A percentile compares a stretch with the other conserved stretches of the same genome.
Conservation (phyloP, 495 filamentous ascomycete species). For the Xeromyces bisporus region DNA sequence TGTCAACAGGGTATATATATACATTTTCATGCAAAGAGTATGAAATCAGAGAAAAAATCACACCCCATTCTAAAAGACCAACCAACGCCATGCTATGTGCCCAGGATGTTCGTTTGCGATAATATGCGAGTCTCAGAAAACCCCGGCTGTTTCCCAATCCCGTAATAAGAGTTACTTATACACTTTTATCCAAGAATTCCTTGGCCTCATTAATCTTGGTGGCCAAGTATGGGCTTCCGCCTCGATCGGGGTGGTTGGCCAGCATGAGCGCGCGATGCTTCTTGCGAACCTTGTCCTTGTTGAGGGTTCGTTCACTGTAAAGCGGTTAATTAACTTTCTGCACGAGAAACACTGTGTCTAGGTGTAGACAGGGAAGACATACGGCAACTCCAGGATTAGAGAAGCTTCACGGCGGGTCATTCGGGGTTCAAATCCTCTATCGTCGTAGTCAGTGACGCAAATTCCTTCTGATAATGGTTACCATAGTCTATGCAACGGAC, state of each 20-base stretch:
- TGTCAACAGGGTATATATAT: constrained; percentile 21
- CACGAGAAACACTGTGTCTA: no score
- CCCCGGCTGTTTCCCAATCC: not conserved
- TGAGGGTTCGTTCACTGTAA: constrained; percentile 61
- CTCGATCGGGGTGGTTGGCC: constrained; percentile 92
- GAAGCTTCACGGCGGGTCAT: constrained; percentile 88
- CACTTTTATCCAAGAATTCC: constrained; percentile 75
- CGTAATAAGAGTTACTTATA: constrained; percentile 4
- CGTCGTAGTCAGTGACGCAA: constrained; percentile 5
- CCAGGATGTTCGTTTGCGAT: constrained; percentile 13
- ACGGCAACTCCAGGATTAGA: constrained; percentile 83
- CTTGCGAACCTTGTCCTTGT: constrained; percentile 87
- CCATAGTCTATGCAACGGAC: no score
- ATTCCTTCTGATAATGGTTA: no score
- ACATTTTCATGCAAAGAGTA: constrained; percentile 6
- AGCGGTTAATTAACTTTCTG: no score
- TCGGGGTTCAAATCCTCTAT: constrained; percentile 68
- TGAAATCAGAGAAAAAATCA: constrained; percentile 11
- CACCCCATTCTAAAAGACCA: constrained; percentile 15
- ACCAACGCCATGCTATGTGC: constrained; percentile 33
- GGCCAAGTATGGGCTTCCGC: constrained; percentile 88
- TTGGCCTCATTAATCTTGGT: constrained; percentile 98
- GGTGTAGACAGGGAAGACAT: no score
- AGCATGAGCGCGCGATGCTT: constrained; percentile 95
- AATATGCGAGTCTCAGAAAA: constrained; percentile 2